These are phyloP conservation scores for Galeopsis tetrahit DNA, from an alignment of 257 asterid genomes.

Conservation along the genomic window DNA sequence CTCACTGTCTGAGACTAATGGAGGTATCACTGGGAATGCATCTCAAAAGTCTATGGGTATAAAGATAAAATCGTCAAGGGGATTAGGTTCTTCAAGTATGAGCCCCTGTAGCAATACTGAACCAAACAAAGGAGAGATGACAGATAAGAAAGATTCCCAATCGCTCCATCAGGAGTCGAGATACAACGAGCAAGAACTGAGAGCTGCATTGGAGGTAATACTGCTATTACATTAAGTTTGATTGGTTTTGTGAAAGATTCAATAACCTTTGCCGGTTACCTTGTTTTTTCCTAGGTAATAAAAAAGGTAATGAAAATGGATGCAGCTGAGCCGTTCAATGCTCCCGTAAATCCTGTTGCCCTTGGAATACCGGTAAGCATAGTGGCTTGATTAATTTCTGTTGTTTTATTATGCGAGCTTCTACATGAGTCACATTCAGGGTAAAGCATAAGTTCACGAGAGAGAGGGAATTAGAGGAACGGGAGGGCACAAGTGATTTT, in stretches of 20 bases:
- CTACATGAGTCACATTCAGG: neutral
- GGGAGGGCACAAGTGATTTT: slow-evolving; percentile 2
- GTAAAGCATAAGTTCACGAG: neutral
- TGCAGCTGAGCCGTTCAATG: slow-evolving; percentile 92
- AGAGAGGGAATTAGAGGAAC: neutral
- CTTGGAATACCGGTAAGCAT: slow-evolving; percentile 66
- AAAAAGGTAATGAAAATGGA: slow-evolving; percentile 93
- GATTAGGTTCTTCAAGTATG: slow-evolving; percentile 73
- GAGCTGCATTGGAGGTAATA: slow-evolving; percentile 78
- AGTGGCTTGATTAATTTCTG: slow-evolving; percentile 20
- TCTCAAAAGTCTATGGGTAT: slow-evolving; percentile 64
- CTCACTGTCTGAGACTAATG: slow-evolving; percentile 74
- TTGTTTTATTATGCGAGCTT: slow-evolving; percentile 24
- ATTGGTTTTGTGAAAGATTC: slow-evolving; percentile 21
- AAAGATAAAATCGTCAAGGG: slow-evolving; percentile 78
- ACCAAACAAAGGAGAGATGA: slow-evolving; percentile 56
- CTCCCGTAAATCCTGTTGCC: slow-evolving; percentile 87
- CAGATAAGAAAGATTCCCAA: slow-evolving; percentile 60
- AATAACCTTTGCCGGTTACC: slow-evolving; percentile 16
- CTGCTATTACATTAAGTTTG: slow-evolving; percentile 22
- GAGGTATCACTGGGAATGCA: slow-evolving; percentile 43
- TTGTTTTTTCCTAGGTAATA: slow-evolving; percentile 63
- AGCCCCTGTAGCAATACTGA: slow-evolving; percentile 87
- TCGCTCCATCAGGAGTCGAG: slow-evolving; percentile 48
- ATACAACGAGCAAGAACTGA: slow-evolving; percentile 73